phyloP scores from a whole-genome alignment of 768 basidiomycete genomes.

The Russula vinacea region DNA sequence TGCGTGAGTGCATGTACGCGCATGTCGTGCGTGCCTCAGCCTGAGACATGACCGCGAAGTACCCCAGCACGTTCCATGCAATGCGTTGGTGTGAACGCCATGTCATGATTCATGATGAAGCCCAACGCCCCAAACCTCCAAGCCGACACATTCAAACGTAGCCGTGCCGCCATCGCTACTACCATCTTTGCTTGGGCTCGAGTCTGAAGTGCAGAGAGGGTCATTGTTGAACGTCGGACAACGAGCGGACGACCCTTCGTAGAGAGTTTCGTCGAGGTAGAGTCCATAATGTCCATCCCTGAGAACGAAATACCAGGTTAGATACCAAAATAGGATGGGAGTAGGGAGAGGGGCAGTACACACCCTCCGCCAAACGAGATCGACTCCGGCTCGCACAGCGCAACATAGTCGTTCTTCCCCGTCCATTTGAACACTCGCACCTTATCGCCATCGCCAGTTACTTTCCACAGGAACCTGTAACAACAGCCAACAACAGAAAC shows the following conservation, averaged over 20 bases:
- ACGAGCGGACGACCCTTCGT: constrained; percentile 76
- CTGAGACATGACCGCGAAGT: constrained; percentile 1
- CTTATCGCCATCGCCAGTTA: constrained; percentile 39
- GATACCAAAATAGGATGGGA: not conserved
- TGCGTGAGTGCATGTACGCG: constrained; percentile 3
- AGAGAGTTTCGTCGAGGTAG: constrained; percentile 78
- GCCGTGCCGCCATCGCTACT: constrained; percentile 43
- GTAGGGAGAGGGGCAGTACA: constrained; percentile 32
- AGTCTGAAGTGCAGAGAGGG: constrained; percentile 57
- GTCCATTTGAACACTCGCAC: constrained; percentile 78
- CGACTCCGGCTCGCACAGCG: constrained; percentile 74
- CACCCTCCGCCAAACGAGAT: constrained; percentile 93
- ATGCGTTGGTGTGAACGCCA: constrained; percentile 1
- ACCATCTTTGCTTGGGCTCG: constrained; percentile 28
- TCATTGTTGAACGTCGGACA: constrained; percentile 90
- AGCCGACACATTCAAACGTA: constrained; percentile 84
- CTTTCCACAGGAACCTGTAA: constrained; percentile 76
- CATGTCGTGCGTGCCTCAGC: constrained; percentile 1
- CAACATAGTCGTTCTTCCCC: constrained; percentile 86
- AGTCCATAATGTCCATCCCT: constrained; percentile 88
- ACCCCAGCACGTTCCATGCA: constrained; percentile 23
- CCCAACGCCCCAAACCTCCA: constrained; percentile 88
- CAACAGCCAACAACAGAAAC: not conserved
- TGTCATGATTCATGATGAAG: constrained; percentile 12
- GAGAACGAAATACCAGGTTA: constrained; percentile 14